These are phyloP conservation scores for Aspergillus conjunctus DNA, from an alignment of 495 filamentous ascomycete genomes.

Conservation along the genomic window DNA sequence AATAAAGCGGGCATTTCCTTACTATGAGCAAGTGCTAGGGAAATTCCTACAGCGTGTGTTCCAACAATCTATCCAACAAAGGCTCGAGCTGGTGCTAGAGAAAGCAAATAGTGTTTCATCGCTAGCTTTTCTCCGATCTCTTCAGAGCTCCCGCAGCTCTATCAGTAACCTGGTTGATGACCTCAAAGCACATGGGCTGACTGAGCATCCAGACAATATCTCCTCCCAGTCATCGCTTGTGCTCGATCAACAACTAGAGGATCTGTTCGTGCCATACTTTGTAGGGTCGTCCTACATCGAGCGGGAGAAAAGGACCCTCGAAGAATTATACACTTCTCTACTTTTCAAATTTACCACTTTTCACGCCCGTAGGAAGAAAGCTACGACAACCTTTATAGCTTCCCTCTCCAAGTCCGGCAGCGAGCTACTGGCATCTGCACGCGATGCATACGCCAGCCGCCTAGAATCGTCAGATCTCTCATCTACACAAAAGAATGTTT, in stretches of 20 bases:
- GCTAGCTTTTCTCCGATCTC: conserved; percentile 83
- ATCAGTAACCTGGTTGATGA: conserved; percentile 87
- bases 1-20: conserved; percentile 93
- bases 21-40: conserved; percentile 87
- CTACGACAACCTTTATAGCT: conserved; percentile 85
- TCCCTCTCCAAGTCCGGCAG: conserved; percentile 83
- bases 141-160: conserved; percentile 87
- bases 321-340: conserved; percentile 89
- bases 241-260: conserved; percentile 94
- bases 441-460: conserved; percentile 76
- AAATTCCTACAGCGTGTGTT: conserved; percentile 95
- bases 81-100: conserved; percentile 93
- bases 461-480: conserved; percentile 85
- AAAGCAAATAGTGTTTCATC: conserved; percentile 90
- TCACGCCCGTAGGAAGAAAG: conserved; percentile 83
- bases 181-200: conserved; percentile 90
- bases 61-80: conserved; percentile 95
- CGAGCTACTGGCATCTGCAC: conserved; percentile 77
- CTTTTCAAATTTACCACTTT: conserved; percentile 95
- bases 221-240: conserved; percentile 82
- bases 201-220: conserved; percentile 89
- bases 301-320: conserved; percentile 82
- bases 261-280: conserved; percentile 94
- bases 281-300: conserved; percentile 95
- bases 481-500: conserved; percentile 78